phyloP scores from a whole-genome alignment of 225 moss, liverwort and hornwort species.

The Marchantia polymorpha region DNA sequence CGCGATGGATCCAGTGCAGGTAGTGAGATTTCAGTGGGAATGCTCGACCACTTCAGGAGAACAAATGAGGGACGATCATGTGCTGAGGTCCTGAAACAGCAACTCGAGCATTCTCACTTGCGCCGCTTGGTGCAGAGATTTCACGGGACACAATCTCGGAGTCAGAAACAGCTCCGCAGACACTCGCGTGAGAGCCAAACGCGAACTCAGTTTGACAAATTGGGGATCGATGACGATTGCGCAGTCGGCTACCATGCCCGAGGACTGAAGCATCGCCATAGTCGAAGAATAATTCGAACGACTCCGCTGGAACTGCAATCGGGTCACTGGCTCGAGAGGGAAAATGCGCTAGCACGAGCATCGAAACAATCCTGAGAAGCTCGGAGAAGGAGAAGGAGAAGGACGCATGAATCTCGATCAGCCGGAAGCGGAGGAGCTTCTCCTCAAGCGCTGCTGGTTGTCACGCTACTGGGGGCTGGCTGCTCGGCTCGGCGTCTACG shows the following conservation, averaged over 20 bases:
- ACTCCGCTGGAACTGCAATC: neutral
- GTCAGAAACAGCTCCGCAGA: neutral
- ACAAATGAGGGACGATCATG: too few species aligned
- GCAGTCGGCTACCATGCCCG: too few species aligned
- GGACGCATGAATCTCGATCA: conserved; percentile 14
- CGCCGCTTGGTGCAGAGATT: conserved; percentile 16
- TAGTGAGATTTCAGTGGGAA: too few species aligned
- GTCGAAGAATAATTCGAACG: neutral
- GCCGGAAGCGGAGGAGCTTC: conserved; percentile 37
- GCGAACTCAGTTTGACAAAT: too few species aligned
- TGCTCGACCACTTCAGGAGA: too few species aligned
- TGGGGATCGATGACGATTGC: too few species aligned
- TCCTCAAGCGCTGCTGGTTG: conserved; percentile 54
- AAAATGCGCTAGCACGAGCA: neutral
- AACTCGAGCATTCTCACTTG: neutral
- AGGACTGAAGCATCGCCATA: neutral
- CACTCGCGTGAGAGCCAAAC: too few species aligned
- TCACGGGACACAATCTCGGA: conserved; percentile 1
- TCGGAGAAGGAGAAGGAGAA: neutral
- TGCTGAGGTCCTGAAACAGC: too few species aligned
- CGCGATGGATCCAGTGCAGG: too few species aligned
- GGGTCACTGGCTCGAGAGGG: neutral
- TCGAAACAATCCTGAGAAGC: neutral
- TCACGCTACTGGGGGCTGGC: conserved; percentile 57
- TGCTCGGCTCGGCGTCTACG: conserved; percentile 41